Evolutionary conservation across 495 filamentous ascomycete species (phyloP), one percentile per base, ranked within the genome.

Genomic region (Collariella sp.): DNA sequence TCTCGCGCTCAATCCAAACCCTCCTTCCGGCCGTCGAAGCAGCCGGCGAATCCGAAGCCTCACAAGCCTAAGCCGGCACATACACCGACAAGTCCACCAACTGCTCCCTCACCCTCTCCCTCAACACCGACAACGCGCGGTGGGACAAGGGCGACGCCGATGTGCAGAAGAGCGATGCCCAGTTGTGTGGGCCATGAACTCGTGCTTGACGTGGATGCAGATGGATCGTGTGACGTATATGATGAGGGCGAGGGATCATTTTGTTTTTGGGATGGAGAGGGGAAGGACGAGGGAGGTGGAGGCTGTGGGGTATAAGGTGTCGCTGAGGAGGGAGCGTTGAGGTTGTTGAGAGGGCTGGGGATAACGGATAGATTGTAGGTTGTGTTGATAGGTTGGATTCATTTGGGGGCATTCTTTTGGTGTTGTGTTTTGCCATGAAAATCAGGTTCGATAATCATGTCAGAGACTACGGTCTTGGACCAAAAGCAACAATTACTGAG

Each of bases 21-120:
- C 49, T 78, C 0, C 52, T 80, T 7, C 73, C 76, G 0, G 72
- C 68, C 1, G 58, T 79, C 23, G 78, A 81, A 29, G 45, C 68
- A 22, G 72, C 70, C 5, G 71, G 74, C 22, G 74, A 69, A 36
- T 59, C 66, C 26, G 69, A 81, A 56, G 73, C 72, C 0, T 2
- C 38, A 0, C 20, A 46, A 5, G 36, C 51, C 6, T 77, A 74
- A 40, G 66, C 57, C 2, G 78, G 78, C 12, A 67, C 61, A 0
- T 81, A 75, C 51, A 16, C 40, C 0, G 61, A 70, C 50, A 49
- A 40, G 7, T 13, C 45, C 7, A 64, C 58, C 0, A 78, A 79
- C 60, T 72, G 71, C 0, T 70, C 69, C 3, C 54, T 82, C 6
- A 70, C 61, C 0, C 62, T 81, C 29, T 62, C 52, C 0, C 63